Evolutionary conservation across 176 grass and related monocot species (phyloP).

Genomic region (Ensete glaucum): DNA sequence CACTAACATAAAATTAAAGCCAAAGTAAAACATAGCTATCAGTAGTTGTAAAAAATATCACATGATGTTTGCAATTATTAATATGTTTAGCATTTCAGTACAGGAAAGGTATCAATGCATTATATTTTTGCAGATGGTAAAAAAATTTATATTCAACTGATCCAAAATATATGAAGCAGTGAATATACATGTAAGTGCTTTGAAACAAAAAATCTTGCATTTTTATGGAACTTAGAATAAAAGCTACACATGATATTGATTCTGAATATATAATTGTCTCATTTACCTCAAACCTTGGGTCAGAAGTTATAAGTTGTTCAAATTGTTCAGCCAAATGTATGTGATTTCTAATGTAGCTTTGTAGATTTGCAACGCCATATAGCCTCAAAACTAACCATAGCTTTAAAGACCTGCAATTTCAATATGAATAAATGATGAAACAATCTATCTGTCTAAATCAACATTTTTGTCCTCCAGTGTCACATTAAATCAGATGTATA

Average conservation of each 20-base stretch:
- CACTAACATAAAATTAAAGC: no score
- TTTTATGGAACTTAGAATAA: background rate
- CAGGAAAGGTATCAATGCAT: no score
- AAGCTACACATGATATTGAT: background rate
- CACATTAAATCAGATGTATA: background rate
- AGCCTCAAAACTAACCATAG: conserved; percentile 74
- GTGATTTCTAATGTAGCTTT: conserved; percentile 58
- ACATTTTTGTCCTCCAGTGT: background rate
- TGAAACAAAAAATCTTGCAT: background rate
- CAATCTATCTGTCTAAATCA: background rate
- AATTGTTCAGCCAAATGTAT: conserved; percentile 47
- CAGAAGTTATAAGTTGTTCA: conserved; percentile 37
- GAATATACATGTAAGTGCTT: no score
- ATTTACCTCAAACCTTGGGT: conserved; percentile 64
- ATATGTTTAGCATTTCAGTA: no score
- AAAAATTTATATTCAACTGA: no score
- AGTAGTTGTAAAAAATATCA: no score
- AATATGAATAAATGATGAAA: conserved; percentile 1
- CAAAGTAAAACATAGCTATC: no score
- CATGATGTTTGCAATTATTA: no score
- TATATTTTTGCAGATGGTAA: no score
- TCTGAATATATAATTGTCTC: background rate
- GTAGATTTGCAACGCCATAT: conserved; percentile 60
- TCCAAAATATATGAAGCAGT: no score
- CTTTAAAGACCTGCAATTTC: conserved; percentile 56